phyloP scores from a whole-genome alignment of 2,329 filamentous ascomycete genomes.

The Fusarium annulatum region DNA sequence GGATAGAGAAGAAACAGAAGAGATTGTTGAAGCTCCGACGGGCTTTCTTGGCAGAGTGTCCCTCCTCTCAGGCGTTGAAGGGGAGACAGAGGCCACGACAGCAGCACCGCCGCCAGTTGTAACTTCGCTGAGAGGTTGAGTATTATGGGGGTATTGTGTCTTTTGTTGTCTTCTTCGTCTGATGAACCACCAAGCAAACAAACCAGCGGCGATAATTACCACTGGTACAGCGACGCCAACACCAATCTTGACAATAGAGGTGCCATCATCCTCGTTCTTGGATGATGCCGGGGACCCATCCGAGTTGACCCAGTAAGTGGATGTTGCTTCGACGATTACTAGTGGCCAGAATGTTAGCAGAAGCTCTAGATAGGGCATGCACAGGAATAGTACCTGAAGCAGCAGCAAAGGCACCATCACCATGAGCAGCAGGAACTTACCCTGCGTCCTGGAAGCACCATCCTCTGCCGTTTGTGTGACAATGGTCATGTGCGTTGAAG shows the following conservation, averaged over 20 bases:
- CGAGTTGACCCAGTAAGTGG: conserved; percentile 37
- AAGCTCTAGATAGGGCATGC: not conserved
- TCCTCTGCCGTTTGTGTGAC: conserved; percentile 43
- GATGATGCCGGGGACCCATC: conserved; percentile 34
- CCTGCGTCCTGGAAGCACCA: conserved; percentile 39
- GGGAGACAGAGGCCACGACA: not conserved
- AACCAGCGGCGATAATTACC: conserved; percentile 6
- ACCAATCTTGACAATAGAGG: conserved; percentile 35
- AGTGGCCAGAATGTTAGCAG: conserved; percentile 6
- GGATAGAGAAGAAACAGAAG: conserved; percentile 35
- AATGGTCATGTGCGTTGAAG: conserved; percentile 40
- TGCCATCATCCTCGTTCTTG: conserved; percentile 1
- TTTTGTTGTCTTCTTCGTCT: conserved; percentile 25
- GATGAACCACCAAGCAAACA: conserved; percentile 30
- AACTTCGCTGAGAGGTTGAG: conserved; percentile 26
- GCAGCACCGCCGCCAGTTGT: not conserved
- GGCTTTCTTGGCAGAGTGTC: conserved; percentile 34
- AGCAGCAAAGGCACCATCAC: conserved; percentile 41
- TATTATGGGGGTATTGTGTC: not conserved
- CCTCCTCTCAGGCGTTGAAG: conserved; percentile 15
- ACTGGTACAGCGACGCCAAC: conserved; percentile 36
- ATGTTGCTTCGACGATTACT: conserved; percentile 43
- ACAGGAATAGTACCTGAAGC: conserved; percentile 44
- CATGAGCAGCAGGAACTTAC: conserved; percentile 47
- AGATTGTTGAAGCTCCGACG: conserved; percentile 26